Base-by-base conservation (phyloP, 2,329 filamentous ascomycete genomes). In the Cercospora beticola region DNA sequence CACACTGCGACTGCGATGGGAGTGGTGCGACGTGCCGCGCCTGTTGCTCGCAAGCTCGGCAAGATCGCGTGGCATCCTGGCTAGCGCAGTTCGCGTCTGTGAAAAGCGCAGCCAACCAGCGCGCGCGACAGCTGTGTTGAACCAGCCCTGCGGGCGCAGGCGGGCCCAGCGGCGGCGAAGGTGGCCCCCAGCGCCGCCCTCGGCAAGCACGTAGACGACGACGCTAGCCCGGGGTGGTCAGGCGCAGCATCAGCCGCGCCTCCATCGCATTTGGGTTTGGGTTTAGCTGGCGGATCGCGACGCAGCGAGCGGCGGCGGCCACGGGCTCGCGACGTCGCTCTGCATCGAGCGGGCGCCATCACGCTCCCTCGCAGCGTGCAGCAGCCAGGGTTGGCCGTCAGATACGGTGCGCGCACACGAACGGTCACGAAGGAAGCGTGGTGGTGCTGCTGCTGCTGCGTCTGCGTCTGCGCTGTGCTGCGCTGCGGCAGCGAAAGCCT, bases 31-130 rank as follows among this genome's bases (percentile, higher is more conserved):
- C 43, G 28, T 40, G 61, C 43, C 61, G 57, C 57, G 46, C 21
- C 46, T 52, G 46, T 52, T 23, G 46, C 46, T 52, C 46, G 46
- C 21, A 23, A 23, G 46, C 18, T 36, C 54, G 54, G 30, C 54
- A 58, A 26, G 54, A 58, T 59, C 57, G 61, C 61, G 61, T 63
- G 61, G 61, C 61, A 46, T 31, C 61, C 43, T 54, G 58, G 33
- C 58, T 40, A 40, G 30, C 26, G 31, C 31, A 23, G 30, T 23
- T 61, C 31, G 31, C 30, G 31, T 18, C 33, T 12, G 23, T 16
- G 18, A 21, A 5, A 2, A 23, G 56, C 3, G 36, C 36, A n/a
- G 36, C 36, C 36, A 43, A 16, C n/a, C 36, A 43, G 6, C 0
- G 16, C 36, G 36, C 28, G 21, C 26, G 26, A 12, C 18, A 14